These are phyloP conservation scores for Colletotrichum tofieldiae DNA, from an alignment of 2,329 filamentous ascomycete species.

Conservation along the genomic window DNA sequence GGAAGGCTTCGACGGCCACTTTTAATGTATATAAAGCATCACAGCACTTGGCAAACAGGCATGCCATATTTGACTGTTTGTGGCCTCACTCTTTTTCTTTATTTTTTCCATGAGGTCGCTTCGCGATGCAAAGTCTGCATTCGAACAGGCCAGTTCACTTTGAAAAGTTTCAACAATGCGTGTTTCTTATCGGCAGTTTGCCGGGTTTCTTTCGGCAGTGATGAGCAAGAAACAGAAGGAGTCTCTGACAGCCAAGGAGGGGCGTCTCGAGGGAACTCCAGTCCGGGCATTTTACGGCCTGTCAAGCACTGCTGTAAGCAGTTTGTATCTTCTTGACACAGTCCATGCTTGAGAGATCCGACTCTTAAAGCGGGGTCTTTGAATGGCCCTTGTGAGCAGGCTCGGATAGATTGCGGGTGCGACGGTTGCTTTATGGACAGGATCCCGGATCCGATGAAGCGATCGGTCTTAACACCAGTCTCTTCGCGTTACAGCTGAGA, in stretches of 20 bases:
- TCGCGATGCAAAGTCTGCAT: conserved; percentile 16
- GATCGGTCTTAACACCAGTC: conserved; percentile 4
- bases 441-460: conserved; percentile 32
- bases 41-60: conserved; percentile 16
- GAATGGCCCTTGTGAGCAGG: not conserved
- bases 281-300: not conserved
- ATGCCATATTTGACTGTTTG: conserved; percentile 13
- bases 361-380: conserved; percentile 7
- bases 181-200: not conserved
- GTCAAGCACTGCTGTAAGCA: conserved; percentile 11
- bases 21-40: conserved; percentile 34
- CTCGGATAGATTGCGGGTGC: conserved; percentile 4
- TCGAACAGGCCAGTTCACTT: conserved; percentile 24
- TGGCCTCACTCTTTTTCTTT: not conserved
- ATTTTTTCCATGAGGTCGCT: conserved; percentile 8
- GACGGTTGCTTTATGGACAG: not conserved
- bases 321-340: conserved; percentile 28
- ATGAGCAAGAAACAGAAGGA: not conserved
- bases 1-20: conserved; percentile 1
- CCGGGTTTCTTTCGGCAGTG: not conserved
- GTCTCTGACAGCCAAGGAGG: not conserved
- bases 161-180: not conserved
- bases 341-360: conserved; percentile 31
- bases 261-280: not conserved
- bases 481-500: conserved; percentile 19